Base-by-base conservation (phyloP, 257 asterid genomes). In the Gentiana dahurica region DNA sequence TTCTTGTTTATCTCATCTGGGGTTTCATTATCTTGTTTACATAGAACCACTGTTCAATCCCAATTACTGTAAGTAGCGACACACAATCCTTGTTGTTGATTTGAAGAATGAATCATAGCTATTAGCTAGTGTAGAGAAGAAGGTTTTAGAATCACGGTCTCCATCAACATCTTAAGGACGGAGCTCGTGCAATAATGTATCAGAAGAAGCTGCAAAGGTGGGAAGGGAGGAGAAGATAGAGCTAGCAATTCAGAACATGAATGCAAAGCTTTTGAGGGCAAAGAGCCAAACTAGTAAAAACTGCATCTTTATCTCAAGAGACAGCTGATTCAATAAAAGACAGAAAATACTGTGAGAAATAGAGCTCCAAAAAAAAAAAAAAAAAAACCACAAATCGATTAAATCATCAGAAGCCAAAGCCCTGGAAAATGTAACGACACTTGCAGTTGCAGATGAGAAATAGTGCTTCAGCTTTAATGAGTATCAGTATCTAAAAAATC, bases 401-500 rank as follows among this genome's bases (percentile, higher is more conserved):
- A 87, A 85, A 72, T 68, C 76, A 65, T 71, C 87, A 55, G 98
- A 91, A 73, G 77, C 80, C 41, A 34, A 36, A 51, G 87, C 87
- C 11, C 84, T 89, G 10, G 79, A 77, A 58, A 80, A 84, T 68
- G 87, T 89, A 12, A 70, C 75, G 71, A 65, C 56, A 4, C 61
- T 74, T 48, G 60, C 67, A 10, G 87, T 74, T 48, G 60, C 67
- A 10, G 87, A 73, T 86, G 51, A 81, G 73, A 61, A 72, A 68
- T 37, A 76, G 94, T 67, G 78, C 77, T 50, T 75, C 90, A 39
- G 73, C 77, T 62, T 77, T 87, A 84, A 80, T 53, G 96, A 90
- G 69, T 87, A 84, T 0, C 87, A 82, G 71, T 90, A 90, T 79
- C 77, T 90, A 57, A 79, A 11, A 34, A 89, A 84, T 36, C 81